phyloP scores from a whole-genome alignment of 306 rosid species.

The Dicorynia guianensis region DNA sequence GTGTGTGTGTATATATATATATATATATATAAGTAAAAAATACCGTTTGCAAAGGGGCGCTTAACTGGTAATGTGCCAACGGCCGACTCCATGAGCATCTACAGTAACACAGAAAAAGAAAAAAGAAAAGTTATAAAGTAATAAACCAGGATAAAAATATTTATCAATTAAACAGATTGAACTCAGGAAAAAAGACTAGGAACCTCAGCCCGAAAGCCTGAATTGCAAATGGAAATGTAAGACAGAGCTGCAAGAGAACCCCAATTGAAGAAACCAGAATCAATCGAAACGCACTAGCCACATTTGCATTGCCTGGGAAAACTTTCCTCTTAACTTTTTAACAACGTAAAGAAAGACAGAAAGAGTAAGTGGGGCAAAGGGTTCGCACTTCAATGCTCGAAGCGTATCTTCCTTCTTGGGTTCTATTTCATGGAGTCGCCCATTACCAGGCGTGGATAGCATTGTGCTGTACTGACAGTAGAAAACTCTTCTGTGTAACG shows the following conservation, averaged over 20 bases:
- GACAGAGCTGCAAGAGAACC: neutral
- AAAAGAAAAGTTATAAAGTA: neutral
- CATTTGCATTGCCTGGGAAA: too few species aligned
- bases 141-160: neutral
- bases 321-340: too few species aligned
- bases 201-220: neutral
- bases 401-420: neutral
- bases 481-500: neutral
- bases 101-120: conserved; percentile 36
- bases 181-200: conserved; percentile 1
- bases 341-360: too few species aligned
- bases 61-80: conserved; percentile 39
- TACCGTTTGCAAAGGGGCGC: conserved; percentile 40
- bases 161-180: neutral
- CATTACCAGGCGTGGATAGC: neutral
- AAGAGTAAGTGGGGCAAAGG: too few species aligned
- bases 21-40: too few species aligned
- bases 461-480: neutral
- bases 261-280: neutral
- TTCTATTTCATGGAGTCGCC: neutral
- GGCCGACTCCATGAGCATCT: conserved; percentile 51
- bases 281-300: neutral
- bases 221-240: neutral
- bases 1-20: too few species aligned
- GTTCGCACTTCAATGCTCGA: too few species aligned